Conservation (phyloP, 2,329 filamentous ascomycete genomes). For the Verticillium albo-atrum region DNA sequence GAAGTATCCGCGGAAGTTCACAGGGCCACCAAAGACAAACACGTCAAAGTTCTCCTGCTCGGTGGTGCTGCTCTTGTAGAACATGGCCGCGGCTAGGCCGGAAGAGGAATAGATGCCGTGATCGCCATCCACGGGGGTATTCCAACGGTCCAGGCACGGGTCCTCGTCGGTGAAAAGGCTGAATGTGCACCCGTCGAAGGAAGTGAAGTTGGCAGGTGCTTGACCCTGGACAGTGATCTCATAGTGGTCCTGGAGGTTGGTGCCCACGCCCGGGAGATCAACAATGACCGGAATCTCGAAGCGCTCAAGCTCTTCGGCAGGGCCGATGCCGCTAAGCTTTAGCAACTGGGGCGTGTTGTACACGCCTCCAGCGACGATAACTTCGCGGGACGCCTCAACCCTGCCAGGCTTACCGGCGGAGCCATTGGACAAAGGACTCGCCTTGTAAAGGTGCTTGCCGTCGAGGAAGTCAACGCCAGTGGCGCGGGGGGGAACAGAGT, state of each 20-base stretch:
- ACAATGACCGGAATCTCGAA: slow-evolving; percentile 37
- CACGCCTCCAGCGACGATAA: slow-evolving; percentile 45
- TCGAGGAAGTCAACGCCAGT: slow-evolving; percentile 45
- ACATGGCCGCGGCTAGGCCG: slow-evolving; percentile 19
- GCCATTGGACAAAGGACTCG: slow-evolving; percentile 30
- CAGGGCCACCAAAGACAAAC: slow-evolving; percentile 32
- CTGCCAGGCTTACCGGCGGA: neutral
- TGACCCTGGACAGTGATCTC: slow-evolving; percentile 41
- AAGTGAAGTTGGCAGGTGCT: slow-evolving; percentile 29
- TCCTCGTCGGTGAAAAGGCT: slow-evolving; percentile 24
- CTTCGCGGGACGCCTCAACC: slow-evolving; percentile 35
- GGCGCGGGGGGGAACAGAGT: slow-evolving; percentile 31
- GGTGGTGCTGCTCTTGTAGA: slow-evolving; percentile 20
- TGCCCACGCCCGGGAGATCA: slow-evolving; percentile 55
- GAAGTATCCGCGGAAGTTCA: slow-evolving; percentile 34
- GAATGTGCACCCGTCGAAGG: slow-evolving; percentile 24
- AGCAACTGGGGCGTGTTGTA: slow-evolving; percentile 51
- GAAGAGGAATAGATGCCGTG: slow-evolving; percentile 21
- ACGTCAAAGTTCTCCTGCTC: slow-evolving; percentile 21
- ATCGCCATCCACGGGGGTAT: slow-evolving; percentile 33
- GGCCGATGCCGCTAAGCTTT: slow-evolving; percentile 45
- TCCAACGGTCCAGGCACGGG: slow-evolving; percentile 24
- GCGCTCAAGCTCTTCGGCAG: slow-evolving; percentile 30
- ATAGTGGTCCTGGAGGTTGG: slow-evolving; percentile 56
- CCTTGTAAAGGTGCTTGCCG: slow-evolving; percentile 40